Base-by-base conservation (phyloP, 2,329 filamentous ascomycete species). In the Ophiocordyceps camponoti-rufipedis region DNA sequence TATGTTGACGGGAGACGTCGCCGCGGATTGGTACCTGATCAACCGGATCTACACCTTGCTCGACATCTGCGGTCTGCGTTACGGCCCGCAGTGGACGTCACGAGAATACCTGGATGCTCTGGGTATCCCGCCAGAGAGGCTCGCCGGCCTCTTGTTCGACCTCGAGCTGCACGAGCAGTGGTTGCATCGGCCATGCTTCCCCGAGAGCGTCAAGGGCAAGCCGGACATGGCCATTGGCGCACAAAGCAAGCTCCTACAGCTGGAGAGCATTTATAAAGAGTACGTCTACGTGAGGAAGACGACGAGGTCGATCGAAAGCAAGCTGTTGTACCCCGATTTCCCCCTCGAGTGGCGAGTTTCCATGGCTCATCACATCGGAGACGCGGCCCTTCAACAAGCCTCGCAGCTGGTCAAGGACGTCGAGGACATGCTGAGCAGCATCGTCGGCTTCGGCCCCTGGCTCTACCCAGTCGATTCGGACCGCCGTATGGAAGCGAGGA, bases 231-330 rank as follows among this genome's bases (percentile, higher is more conserved):
- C 48, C 4, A 44, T 18, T n/a, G 45, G 45, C 1, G 49, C 48
- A 23, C 53, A 50, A 45, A 59, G 56, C 47, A 51, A 55, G 29
- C 18, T 60, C 1, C 48, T 64, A 7, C 61, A 60, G 45, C 43
- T 63, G 8, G 61, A 63, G 49, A 58, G 58, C 42, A 31, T 63
- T 13, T 54, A 49, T 52, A 62, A 58, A 41, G 61, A 64, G 45
- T 54, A 54, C 41, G 53, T 51, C 4, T 46, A 49, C 23, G 55
- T 62, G 28, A 46, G 52, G 39, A 60, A 54, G 35, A 54, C 54
- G 4, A 57, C 53, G 5, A 45, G 43, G 8, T 58, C 58, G 2
- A 60, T 64, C 9, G 59, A 64, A 47, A 61, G 57, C 47, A 61
- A 60, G 47, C 50, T 64, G 13, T 49, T 64, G 1, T 53, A 61